A percentile compares a stretch with the other conserved stretches of the same genome.
phyloP scores from a whole-genome alignment of 2,329 filamentous ascomycete genomes.

The Dissoconium aciculare region DNA sequence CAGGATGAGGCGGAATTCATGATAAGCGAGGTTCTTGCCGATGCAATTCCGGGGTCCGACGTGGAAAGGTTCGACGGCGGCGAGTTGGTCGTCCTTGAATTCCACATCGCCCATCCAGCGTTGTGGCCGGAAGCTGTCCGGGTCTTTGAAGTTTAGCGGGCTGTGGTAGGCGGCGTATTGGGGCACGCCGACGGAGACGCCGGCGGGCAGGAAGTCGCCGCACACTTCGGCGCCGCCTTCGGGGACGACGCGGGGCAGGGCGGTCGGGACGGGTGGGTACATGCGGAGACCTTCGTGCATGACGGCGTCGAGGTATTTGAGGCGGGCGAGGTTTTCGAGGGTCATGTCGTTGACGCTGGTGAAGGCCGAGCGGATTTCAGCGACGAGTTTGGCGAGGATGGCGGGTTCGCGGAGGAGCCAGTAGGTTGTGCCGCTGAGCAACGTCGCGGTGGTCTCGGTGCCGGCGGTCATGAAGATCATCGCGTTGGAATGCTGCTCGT shows the following conservation, averaged over 20 bases:
- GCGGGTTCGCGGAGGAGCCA: constrained; percentile 20
- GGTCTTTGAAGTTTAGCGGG: constrained; percentile 11
- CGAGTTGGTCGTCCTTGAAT: constrained; percentile 17
- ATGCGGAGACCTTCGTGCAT: constrained; percentile 24
- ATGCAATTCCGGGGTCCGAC: constrained; percentile 17
- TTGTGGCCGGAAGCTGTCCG: constrained; percentile 19
- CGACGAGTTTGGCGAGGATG: constrained; percentile 18
- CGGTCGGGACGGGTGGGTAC: constrained; percentile 22
- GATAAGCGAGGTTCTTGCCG: constrained; percentile 8
- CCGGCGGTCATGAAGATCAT: constrained; percentile 25
- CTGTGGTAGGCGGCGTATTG: constrained; percentile 11
- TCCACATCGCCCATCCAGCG: constrained; percentile 19
- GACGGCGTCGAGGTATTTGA: constrained; percentile 26
- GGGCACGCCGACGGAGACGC: constrained; percentile 8
- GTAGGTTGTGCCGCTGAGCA: constrained; percentile 21
- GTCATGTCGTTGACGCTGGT: constrained; percentile 10
- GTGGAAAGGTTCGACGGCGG: constrained; percentile 19
- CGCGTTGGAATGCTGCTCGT: constrained; percentile 23
- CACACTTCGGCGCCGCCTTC: constrained; percentile 12
- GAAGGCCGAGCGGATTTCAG: constrained; percentile 25
- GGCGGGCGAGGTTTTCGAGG: constrained; percentile 19
- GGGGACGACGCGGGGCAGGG: constrained; percentile 14
- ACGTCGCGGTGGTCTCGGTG: constrained; percentile 27
- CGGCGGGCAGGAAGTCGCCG: constrained; percentile 10
- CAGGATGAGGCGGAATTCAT: constrained; percentile 26